These are phyloP conservation scores for Aureobasidium lini DNA, from an alignment of 2,329 filamentous ascomycete species.

Conservation along the genomic window DNA sequence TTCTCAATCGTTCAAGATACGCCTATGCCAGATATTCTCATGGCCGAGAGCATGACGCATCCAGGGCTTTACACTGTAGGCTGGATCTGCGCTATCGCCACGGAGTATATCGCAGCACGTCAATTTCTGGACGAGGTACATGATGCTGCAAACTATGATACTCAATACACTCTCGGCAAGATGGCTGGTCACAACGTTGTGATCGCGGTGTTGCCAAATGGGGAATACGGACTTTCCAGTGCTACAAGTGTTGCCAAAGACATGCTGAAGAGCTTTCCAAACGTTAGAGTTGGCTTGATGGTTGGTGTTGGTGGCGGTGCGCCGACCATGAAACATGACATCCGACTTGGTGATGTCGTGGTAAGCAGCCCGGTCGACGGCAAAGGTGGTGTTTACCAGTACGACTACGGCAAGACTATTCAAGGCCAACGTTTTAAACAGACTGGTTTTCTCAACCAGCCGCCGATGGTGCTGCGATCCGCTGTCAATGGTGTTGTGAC, in stretches of 20 bases:
- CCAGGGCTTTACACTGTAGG: constrained; percentile 17
- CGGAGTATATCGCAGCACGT: not conserved
- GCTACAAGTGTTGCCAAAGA: constrained; percentile 20
- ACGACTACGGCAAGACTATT: constrained; percentile 20
- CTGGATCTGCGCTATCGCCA: constrained; percentile 19
- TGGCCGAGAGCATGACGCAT: not conserved
- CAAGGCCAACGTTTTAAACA: not conserved
- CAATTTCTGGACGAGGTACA: not conserved
- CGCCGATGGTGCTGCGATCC: not conserved
- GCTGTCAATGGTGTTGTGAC: not conserved
- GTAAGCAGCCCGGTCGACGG: constrained; percentile 19
- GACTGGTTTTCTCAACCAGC: not conserved
- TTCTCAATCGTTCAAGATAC: too few species aligned
- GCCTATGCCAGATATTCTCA: too few species aligned
- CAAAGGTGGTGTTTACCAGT: constrained; percentile 22
- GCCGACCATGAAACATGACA: constrained; percentile 17
- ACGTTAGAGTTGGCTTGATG: constrained; percentile 19
- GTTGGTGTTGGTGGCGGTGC: constrained; percentile 23
- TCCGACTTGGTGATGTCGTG: constrained; percentile 24
- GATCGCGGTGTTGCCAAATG: constrained; percentile 21
- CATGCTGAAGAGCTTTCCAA: constrained; percentile 14
- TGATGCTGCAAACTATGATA: constrained; percentile 15
- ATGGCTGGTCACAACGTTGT: constrained; percentile 29
- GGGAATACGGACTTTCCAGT: constrained; percentile 18
- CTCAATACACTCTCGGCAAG: constrained; percentile 25